Evolutionary conservation across 805 yeast genomes (phyloP), one percentile per base, ranked within the genome.

Genomic region (Komagataella kurtzmanii): DNA sequence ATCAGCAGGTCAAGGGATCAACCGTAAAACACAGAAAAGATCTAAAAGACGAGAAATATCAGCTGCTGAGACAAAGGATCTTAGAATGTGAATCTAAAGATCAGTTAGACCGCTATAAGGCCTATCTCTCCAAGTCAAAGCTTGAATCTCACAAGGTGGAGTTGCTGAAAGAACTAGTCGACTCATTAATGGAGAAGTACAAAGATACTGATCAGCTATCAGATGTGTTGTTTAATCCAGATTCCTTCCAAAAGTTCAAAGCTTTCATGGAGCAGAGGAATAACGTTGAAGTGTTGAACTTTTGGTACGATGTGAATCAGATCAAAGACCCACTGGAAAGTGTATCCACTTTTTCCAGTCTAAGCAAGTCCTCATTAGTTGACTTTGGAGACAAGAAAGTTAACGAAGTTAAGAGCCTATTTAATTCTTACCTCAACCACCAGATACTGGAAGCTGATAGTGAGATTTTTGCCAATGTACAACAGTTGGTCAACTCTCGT

Each of bases 311-410:
- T 2, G 83, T 88, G 2, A 85, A 87, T 54, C 71, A 76, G 0
- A 73, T 87, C 44, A 79, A 80, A 57, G 85, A 85, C 49, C 96
- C 97, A 0, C 63, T 89, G 17, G 87, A 81, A 55, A 85, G 76
- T 53, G 36, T 61, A 43, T 56, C 54, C 54, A 53, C 46, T 60
- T 19, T 49, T 14, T 23, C 46, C 6, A 17, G 46, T 17, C n/a
- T 17, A 44, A 17, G 46, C 19, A 30, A 30, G 3, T n/a, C n/a
- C 6, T 44, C 23, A 19, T 12, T 44, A 19, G 17, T 44, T 7
- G 59, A 65, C 12, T 58, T 59, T 43, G 59, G 61, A 10, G 63
- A 62, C 12, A 58, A 53, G 1, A 45, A 47, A 21, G 51, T 58
- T 1, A 51, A 53, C 1, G 55, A 60, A 4, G 67, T 44, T 17